Evolutionary conservation across 2,329 filamentous ascomycete species (phyloP).

Genomic region (Cryphonectria parasitica): DNA sequence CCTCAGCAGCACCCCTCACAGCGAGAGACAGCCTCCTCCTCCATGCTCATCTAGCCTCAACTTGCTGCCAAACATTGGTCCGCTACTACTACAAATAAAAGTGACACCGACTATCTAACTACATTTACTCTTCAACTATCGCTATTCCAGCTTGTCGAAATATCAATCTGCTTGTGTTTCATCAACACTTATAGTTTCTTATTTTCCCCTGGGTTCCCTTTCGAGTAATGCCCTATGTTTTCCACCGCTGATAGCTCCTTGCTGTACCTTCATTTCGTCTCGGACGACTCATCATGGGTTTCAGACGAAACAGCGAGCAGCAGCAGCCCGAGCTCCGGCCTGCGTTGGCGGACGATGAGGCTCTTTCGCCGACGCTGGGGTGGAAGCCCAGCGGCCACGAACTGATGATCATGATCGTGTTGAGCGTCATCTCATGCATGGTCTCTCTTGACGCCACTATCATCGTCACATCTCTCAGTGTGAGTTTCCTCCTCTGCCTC

Average conservation of each 20-base stretch:
- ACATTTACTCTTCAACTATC: neutral
- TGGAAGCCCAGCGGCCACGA: constrained; percentile 32
- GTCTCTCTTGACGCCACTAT: constrained; percentile 32
- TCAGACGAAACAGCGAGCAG: constrained; percentile 22
- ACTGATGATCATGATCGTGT: constrained; percentile 32
- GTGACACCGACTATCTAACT: neutral
- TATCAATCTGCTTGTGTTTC: neutral
- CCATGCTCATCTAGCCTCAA: neutral
- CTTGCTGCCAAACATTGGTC: neutral
- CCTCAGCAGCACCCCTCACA: neutral
- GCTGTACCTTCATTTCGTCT: constrained; percentile 26
- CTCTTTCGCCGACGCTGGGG: constrained; percentile 26
- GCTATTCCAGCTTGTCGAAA: neutral
- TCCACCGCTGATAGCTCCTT: constrained; percentile 26
- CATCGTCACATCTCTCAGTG: constrained; percentile 32
- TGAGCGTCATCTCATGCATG: constrained; percentile 32
- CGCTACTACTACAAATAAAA: neutral
- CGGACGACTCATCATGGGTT: constrained; percentile 26
- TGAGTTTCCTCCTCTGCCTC: constrained; percentile 13
- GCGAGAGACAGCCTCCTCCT: neutral
- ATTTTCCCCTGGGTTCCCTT: no score
- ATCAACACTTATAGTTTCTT: neutral
- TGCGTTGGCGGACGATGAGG: constrained; percentile 29
- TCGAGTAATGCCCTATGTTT: constrained; percentile 21
- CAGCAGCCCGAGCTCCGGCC: constrained; percentile 16